These are phyloP conservation scores for Kalmanozyma brasiliensis DNA, from an alignment of 1,284 basidiomycete genomes.

Conservation along the genomic window DNA sequence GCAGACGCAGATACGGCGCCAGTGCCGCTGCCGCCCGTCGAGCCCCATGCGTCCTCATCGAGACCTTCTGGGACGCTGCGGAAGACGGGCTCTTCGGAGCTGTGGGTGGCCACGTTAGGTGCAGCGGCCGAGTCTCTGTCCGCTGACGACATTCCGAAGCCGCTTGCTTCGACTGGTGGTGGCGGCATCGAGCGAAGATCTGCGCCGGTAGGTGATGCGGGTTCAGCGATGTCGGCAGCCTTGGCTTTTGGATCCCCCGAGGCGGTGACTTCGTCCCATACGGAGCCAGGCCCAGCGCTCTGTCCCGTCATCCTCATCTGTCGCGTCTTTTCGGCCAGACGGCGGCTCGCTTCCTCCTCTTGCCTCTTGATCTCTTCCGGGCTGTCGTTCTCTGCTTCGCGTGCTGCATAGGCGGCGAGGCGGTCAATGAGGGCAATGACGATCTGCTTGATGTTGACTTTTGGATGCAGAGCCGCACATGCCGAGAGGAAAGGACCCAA, in stretches of 20 bases:
- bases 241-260: slow-evolving; percentile 52
- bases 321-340: slow-evolving; percentile 62
- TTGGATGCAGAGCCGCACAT: slow-evolving; percentile 66
- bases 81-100: slow-evolving; percentile 56
- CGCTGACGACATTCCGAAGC: slow-evolving; percentile 49
- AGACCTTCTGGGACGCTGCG: slow-evolving; percentile 58
- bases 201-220: slow-evolving; percentile 35
- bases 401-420: slow-evolving; percentile 64
- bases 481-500: slow-evolving; percentile 64
- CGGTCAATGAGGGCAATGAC: slow-evolving; percentile 67
- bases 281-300: slow-evolving; percentile 46
- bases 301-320: slow-evolving; percentile 56
- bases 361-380: slow-evolving; percentile 64
- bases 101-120: slow-evolving; percentile 62
- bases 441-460: slow-evolving; percentile 68
- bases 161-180: slow-evolving; percentile 49
- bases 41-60: slow-evolving; percentile 57
- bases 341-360: slow-evolving; percentile 61
- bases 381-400: slow-evolving; percentile 66
- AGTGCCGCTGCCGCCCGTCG: slow-evolving; percentile 34
- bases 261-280: slow-evolving; percentile 63
- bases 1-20: slow-evolving; percentile 20
- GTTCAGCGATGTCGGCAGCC: slow-evolving; percentile 54
- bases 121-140: slow-evolving; percentile 57
- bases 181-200: slow-evolving; percentile 38